These are phyloP conservation scores for Zymoseptoria pseudotritici DNA, from an alignment of 2,329 filamentous ascomycete species.

Conservation along the genomic window DNA sequence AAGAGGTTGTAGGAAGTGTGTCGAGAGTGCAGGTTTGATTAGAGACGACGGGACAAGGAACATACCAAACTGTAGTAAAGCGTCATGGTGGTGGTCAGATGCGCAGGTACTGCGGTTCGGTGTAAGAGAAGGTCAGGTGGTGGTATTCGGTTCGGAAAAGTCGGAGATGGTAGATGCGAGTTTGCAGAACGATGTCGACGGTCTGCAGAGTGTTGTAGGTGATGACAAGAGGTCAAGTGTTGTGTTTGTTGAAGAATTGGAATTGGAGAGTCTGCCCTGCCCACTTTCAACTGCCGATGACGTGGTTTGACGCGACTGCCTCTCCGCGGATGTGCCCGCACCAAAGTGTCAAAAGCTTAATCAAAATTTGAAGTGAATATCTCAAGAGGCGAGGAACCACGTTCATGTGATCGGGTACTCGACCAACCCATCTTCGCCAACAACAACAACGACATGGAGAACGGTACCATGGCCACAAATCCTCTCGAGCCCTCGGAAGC, in stretches of 20 bases:
- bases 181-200: neutral
- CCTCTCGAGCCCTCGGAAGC: conserved; percentile 19
- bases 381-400: too few relatives aligned
- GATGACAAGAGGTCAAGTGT: neutral
- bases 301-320: too few relatives aligned
- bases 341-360: too few relatives aligned
- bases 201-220: neutral
- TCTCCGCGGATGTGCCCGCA: too few relatives aligned
- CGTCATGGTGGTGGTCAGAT: conserved; percentile 47
- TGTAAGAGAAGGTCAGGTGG: neutral
- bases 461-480: conserved; percentile 8
- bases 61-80: conserved; percentile 62
- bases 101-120: conserved; percentile 5
- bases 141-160: neutral
- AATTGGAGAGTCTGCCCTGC: too few relatives aligned
- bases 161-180: neutral
- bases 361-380: too few relatives aligned
- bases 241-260: neutral
- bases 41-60: conserved; percentile 16
- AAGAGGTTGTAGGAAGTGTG: neutral
- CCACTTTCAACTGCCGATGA: too few relatives aligned
- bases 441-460: neutral
- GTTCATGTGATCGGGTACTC: too few relatives aligned
- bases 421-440: too few relatives aligned
- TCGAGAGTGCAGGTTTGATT: neutral